A percentile compares a stretch with the other conserved stretches of the same genome.
Evolutionary conservation across 2,329 filamentous ascomycete genomes (phyloP).

Genomic region (Dactylella cylindrospora): DNA sequence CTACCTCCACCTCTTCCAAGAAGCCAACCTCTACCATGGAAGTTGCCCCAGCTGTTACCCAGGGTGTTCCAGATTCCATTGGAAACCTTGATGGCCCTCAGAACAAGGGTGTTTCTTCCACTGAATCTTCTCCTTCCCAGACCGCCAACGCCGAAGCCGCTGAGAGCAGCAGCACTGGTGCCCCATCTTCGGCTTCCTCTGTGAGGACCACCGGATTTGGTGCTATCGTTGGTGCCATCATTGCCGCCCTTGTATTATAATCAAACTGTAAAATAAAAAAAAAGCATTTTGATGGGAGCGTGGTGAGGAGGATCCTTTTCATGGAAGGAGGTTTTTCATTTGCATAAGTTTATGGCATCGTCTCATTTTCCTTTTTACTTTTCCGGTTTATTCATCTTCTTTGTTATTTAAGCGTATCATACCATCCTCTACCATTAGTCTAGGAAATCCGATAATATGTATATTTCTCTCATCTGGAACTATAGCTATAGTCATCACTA

Average conservation of each 20-base stretch:
- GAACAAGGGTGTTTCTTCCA: slow-evolving; percentile 29
- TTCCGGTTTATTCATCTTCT: slow-evolving; percentile 5
- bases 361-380: slow-evolving; percentile 24
- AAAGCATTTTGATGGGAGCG: background rate
- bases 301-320: slow-evolving; percentile 5
- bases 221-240: slow-evolving; percentile 19
- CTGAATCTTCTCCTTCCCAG: background rate
- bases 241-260: slow-evolving; percentile 41
- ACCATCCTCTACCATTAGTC: too few species aligned
- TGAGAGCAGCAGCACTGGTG: slow-evolving; percentile 2
- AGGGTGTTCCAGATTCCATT: slow-evolving; percentile 37
- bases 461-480: too few species aligned
- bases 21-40: slow-evolving; percentile 26
- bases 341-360: slow-evolving; percentile 48
- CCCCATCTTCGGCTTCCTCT: slow-evolving; percentile 16
- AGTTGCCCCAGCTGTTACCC: slow-evolving; percentile 24
- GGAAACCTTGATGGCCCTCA: slow-evolving; percentile 22
- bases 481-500: too few species aligned
- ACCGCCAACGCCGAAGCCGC: slow-evolving; percentile 9
- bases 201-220: slow-evolving; percentile 30
- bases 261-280: slow-evolving; percentile 8
- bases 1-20: slow-evolving; percentile 3
- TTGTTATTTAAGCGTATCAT: too few species aligned
- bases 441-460: too few species aligned
- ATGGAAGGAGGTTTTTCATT: slow-evolving; percentile 11